phyloP scores from a whole-genome alignment of 805 yeast genomes.

The Schizosaccharomyces japonicus region DNA sequence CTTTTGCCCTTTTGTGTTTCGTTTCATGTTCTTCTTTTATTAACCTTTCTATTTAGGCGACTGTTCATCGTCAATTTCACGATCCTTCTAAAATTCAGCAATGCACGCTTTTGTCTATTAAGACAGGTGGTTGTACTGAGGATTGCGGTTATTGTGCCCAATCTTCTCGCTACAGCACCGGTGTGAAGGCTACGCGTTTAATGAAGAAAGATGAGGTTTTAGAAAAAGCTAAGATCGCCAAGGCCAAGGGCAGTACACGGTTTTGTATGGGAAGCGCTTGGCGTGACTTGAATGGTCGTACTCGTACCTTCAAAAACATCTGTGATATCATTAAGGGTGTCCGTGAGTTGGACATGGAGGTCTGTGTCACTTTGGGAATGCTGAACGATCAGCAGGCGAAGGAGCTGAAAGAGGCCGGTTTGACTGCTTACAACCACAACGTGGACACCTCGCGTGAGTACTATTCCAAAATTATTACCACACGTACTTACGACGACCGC shows the following conservation, averaged over 20 bases:
- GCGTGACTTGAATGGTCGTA: constrained; percentile 65
- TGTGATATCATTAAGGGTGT: constrained; percentile 40
- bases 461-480: constrained; percentile 46
- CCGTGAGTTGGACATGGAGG: constrained; percentile 44
- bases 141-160: constrained; percentile 69
- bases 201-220: constrained; percentile 38
- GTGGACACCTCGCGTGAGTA: constrained; percentile 60
- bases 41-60: constrained; percentile 14
- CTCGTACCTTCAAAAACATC: constrained; percentile 37
- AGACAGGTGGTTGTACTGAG: constrained; percentile 62
- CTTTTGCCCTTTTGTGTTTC: no score
- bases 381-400: constrained; percentile 38
- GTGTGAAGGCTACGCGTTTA: constrained; percentile 44
- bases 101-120: constrained; percentile 51
- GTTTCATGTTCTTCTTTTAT: no score
- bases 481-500: constrained; percentile 50
- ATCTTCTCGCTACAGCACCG: constrained; percentile 44
- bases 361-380: constrained; percentile 68
- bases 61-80: constrained; percentile 42
- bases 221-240: constrained; percentile 39
- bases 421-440: constrained; percentile 65
- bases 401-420: constrained; percentile 37
- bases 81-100: constrained; percentile 48
- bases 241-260: constrained; percentile 46
- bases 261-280: constrained; percentile 77